Evolutionary conservation across 306 rosid species (phyloP), one percentile per base, ranked within the genome.

Genomic region (Arachis stenosperma): DNA sequence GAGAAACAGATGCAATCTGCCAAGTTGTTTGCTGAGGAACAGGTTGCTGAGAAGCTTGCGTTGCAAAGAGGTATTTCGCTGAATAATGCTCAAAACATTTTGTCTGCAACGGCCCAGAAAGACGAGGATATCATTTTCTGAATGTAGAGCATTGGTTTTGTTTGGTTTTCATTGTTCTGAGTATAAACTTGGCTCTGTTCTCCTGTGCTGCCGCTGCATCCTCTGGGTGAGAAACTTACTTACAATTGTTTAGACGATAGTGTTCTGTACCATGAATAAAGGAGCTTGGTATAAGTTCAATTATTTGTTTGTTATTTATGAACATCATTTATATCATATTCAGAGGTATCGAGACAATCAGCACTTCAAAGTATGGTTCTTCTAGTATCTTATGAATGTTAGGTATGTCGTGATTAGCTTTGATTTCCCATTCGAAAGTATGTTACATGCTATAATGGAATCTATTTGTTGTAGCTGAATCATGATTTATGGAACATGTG

Each of bases 121-220:
- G 98, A 91, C 7, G 92, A 88, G 44, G 97, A 91, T 81, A 89
- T 93, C 61, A 82, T 91, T 68, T 93, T 91, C 86, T 91, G 83
- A 84, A 36, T 40, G 17, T 13, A n/a, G 43, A 67, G 74, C 66
- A 69, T 69, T 66, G 55, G 57, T 81, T 76, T 43, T n/a, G 67
- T 67, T 63, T 69, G 53, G n/a, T 48, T 75, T 22, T 65, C 61
- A 33, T 73, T 71, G 46, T 71, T 77, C 51, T 36, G 22, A 59
- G 50, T 54, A 40, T 76, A 15, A 59, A 56, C 50, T 14, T 76
- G 73, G 70, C 52, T 43, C n/a, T 61, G 72, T 69, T 42, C 58
- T n/a, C 27, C 69, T 56, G 70, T 72, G 56, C 6, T 52, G 50
- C 69, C 27, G 51, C 27, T 73, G 61, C 50, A 41, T 48, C 51